Percentiles rank a stretch among this genome's conserved stretches.
Evolutionary conservation across 495 filamentous ascomycete genomes (phyloP).

Genomic region (Aspergillus avenaceus): DNA sequence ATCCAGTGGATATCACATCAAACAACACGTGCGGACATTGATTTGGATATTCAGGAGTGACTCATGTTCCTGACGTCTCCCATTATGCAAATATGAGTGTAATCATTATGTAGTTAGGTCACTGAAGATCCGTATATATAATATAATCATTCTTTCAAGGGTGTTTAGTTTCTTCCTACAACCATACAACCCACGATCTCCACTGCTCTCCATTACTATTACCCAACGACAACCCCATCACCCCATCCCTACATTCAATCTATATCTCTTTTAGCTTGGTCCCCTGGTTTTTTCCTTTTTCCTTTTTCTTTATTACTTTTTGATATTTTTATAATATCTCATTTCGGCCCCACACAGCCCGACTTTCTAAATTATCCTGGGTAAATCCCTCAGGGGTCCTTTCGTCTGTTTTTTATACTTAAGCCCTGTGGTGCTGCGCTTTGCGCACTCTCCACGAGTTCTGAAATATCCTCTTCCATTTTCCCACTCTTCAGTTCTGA

Average conservation of each 20-base stretch:
- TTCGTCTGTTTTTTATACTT: too few relatives aligned
- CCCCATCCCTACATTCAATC: conserved; percentile 9
- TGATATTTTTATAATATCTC: neutral
- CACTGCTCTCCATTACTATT: conserved; percentile 1
- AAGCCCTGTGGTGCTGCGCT: neutral
- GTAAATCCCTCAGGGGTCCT: too few relatives aligned
- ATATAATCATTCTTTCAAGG: too few relatives aligned
- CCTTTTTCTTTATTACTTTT: neutral
- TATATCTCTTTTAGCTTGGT: neutral
- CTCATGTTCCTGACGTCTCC: too few relatives aligned
- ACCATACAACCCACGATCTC: neutral
- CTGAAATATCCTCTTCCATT: neutral
- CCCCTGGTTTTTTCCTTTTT: neutral
- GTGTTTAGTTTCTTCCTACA: too few relatives aligned
- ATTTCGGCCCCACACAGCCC: too few relatives aligned
- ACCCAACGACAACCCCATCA: conserved; percentile 8
- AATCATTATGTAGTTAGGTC: too few relatives aligned
- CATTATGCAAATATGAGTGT: too few relatives aligned
- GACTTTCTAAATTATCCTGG: too few relatives aligned
- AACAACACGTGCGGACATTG: neutral
- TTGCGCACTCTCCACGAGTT: neutral
- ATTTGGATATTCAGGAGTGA: too few relatives aligned
- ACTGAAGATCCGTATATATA: too few relatives aligned
- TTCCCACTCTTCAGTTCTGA: too few relatives aligned
- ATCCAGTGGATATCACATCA: neutral